phyloP scores from a whole-genome alignment of 2,329 filamentous ascomycete species.

The Beauveria brongniartii region DNA sequence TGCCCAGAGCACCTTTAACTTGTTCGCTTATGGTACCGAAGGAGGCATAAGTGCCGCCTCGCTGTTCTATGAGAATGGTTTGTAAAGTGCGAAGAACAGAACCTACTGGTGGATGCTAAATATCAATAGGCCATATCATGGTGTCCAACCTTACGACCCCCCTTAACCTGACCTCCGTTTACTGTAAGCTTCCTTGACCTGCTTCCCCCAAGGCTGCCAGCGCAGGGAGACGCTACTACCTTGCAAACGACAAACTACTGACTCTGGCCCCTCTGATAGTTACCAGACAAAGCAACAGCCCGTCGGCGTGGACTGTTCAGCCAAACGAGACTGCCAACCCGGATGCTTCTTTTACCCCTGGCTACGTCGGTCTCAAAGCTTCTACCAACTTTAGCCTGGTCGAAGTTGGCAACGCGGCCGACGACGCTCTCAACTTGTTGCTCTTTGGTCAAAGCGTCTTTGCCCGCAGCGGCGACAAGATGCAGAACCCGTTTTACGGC shows the following conservation, averaged over 20 bases:
- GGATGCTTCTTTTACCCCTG: neutral
- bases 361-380: neutral
- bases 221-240: too few species aligned
- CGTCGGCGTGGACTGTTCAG: neutral
- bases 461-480: neutral
- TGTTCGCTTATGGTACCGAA: neutral
- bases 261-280: neutral
- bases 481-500: neutral
- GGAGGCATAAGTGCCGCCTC: neutral
- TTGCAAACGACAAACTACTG: neutral
- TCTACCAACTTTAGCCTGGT: neutral
- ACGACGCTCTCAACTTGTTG: neutral
- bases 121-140: neutral
- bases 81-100: neutral
- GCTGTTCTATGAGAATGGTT: neutral
- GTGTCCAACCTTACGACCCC: neutral
- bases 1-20: neutral
- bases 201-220: too few species aligned
- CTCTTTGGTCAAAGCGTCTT: neutral
- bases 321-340: neutral
- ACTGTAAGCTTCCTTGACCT: neutral
- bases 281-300: neutral
- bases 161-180: neutral
- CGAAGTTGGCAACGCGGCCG: neutral
- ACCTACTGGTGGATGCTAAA: neutral